phyloP scores from a whole-genome alignment of 345 rosid genomes.

The Streptanthus diversifolius region DNA sequence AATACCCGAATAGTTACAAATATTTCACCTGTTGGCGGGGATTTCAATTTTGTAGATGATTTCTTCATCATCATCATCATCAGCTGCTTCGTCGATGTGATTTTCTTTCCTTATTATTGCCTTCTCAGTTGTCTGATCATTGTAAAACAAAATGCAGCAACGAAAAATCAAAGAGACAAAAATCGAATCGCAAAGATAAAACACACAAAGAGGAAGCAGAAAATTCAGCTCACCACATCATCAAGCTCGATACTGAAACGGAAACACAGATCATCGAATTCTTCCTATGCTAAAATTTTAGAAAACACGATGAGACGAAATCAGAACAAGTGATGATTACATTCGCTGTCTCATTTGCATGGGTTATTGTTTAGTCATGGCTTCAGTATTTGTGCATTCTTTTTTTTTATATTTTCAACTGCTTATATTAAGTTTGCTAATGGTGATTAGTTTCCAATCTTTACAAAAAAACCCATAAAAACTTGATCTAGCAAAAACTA shows the following conservation, averaged over 20 bases:
- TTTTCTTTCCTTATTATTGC: conserved; percentile 81
- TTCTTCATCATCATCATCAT: conserved; percentile 67
- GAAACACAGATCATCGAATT: conserved; percentile 89
- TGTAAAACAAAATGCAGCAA: not conserved
- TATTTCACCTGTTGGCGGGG: conserved; percentile 72
- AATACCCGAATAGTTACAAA: no score
- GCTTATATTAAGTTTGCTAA: no score
- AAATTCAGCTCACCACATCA: conserved; percentile 61
- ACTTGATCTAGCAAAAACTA: no score
- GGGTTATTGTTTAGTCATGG: no score
- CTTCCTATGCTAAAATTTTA: conserved; percentile 52
- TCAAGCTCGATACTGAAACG: conserved; percentile 85
- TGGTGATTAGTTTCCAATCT: no score
- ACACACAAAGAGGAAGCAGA: not conserved
- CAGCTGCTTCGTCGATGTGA: conserved; percentile 50
- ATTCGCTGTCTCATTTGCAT: no score
- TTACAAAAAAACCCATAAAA: no score
- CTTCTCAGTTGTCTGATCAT: conserved; percentile 51
- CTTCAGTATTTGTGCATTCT: no score
- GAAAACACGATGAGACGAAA: not conserved
- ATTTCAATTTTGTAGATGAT: conserved; percentile 77
- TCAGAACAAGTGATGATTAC: not conserved
- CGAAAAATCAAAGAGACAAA: not conserved
- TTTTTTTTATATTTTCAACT: no score
- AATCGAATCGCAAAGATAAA: not conserved